phyloP scores from a whole-genome alignment of 1,284 basidiomycete species.

The Veloporphyrellus conicus region DNA sequence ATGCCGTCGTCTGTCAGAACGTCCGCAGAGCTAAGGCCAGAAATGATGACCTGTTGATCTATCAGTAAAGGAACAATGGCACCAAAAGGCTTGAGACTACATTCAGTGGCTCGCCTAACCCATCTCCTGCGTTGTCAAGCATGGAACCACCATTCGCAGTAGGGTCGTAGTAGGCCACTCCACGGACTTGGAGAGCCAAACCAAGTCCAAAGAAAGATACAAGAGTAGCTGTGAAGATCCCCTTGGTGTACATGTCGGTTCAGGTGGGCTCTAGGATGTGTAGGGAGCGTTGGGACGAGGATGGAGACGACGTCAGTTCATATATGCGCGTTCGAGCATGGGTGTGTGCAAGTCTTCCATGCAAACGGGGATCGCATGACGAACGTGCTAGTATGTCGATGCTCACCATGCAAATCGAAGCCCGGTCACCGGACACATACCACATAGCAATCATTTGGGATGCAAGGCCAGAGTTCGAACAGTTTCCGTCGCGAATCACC shows the following conservation, averaged over 20 bases:
- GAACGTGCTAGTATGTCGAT: slow-evolving; percentile 1
- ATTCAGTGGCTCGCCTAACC: slow-evolving; percentile 57
- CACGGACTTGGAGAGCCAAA: slow-evolving; percentile 1
- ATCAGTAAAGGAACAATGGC: background rate
- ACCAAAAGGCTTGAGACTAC: slow-evolving; percentile 28
- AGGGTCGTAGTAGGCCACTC: slow-evolving; percentile 45
- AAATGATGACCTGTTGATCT: slow-evolving; percentile 49
- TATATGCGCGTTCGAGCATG: background rate
- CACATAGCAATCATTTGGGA: background rate
- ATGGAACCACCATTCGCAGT: slow-evolving; percentile 46
- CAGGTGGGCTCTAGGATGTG: background rate
- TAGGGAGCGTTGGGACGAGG: background rate
- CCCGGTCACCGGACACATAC: background rate
- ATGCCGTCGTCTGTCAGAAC: slow-evolving; percentile 56
- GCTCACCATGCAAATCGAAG: background rate
- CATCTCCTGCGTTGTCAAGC: slow-evolving; percentile 46
- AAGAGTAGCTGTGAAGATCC: background rate
- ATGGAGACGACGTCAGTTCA: background rate
- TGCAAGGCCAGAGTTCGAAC: background rate
- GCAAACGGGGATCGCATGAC: background rate
- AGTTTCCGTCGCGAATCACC: background rate
- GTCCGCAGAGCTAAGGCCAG: slow-evolving; percentile 48
- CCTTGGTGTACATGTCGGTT: slow-evolving; percentile 1
- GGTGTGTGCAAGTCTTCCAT: background rate
- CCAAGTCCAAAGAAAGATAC: slow-evolving; percentile 2